These are phyloP conservation scores for Rosa hybrid DNA, from an alignment of 331 rosid species.

Conservation along the genomic window DNA sequence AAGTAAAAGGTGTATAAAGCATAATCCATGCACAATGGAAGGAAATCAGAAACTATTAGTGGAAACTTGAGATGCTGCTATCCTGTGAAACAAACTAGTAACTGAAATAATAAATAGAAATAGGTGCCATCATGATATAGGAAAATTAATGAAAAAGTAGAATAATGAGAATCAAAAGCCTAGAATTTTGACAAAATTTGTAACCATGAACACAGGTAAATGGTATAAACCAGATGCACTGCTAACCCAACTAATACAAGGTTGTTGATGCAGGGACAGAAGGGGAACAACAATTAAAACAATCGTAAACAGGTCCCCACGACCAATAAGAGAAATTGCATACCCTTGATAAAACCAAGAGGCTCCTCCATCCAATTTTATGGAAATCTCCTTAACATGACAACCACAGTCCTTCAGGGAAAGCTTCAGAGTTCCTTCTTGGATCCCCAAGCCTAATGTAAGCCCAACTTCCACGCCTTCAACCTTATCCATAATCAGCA, in stretches of 20 bases:
- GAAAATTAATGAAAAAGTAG: not conserved
- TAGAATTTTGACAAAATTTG: not conserved
- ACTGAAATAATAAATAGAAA: not conserved
- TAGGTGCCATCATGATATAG: not conserved
- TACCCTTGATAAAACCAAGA: slow-evolving; percentile 99
- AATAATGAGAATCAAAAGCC: not conserved
- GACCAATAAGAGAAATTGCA: not conserved
- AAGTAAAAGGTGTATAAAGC: not conserved
- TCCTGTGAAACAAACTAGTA: not conserved
- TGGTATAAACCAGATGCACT: not conserved
- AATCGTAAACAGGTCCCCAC: not conserved
- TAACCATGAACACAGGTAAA: not conserved
- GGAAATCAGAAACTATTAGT: not conserved
- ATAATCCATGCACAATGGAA: not conserved
- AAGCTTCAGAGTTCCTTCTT: slow-evolving; percentile 72
- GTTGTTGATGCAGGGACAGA: not conserved
- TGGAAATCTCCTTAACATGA: slow-evolving; percentile 64
- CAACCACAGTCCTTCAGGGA: slow-evolving; percentile 61
- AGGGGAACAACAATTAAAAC: not conserved
- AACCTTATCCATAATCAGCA: slow-evolving; percentile 58
- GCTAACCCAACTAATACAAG: not conserved
- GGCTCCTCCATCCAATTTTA: slow-evolving; percentile 89
- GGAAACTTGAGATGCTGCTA: not conserved
- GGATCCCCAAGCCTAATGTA: slow-evolving; percentile 66
- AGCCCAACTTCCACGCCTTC: slow-evolving; percentile 83